Percentiles rank a stretch among this genome's conserved stretches.
Conservation (phyloP, 2,329 filamentous ascomycete species). For the Trichophyton rubrum region DNA sequence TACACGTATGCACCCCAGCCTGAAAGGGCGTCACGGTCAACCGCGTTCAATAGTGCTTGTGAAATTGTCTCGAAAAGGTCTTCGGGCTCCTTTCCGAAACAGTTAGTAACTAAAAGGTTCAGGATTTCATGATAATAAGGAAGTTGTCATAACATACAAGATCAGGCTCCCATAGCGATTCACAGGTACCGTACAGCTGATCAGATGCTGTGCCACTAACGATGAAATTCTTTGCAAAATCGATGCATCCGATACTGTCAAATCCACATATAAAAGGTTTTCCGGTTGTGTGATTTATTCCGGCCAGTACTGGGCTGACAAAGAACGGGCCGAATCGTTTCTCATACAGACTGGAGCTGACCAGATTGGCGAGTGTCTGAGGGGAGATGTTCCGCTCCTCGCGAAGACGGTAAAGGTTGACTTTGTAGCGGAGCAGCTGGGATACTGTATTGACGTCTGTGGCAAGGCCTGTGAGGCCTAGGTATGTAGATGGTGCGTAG, state of each 20-base stretch:
- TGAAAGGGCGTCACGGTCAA: slow-evolving; percentile 90
- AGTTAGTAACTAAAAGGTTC: neutral
- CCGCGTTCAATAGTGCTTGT: slow-evolving; percentile 85
- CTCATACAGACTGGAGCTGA: slow-evolving; percentile 85
- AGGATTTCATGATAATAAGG: neutral
- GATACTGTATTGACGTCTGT: slow-evolving; percentile 91
- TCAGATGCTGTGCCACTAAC: slow-evolving; percentile 92
- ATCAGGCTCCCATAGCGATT: slow-evolving; percentile 95
- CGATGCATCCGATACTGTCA: slow-evolving; percentile 97
- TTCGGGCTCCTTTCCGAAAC: slow-evolving; percentile 55
- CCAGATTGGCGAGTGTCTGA: slow-evolving; percentile 90
- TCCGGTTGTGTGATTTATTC: slow-evolving; percentile 84
- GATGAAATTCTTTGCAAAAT: slow-evolving; percentile 99
- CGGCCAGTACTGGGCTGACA: slow-evolving; percentile 85
- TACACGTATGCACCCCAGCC: slow-evolving; percentile 99
- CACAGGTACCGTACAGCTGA: slow-evolving; percentile 97
- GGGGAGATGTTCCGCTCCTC: slow-evolving; percentile 96
- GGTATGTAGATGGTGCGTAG: slow-evolving; percentile 80
- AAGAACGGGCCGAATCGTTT: slow-evolving; percentile 93
- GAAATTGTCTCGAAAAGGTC: slow-evolving; percentile 98
- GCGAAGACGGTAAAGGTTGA: slow-evolving; percentile 98
- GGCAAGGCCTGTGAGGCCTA: slow-evolving; percentile 88
- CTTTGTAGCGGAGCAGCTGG: slow-evolving; percentile 98
- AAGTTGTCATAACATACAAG: slow-evolving; percentile 49
- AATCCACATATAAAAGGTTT: slow-evolving; percentile 98